Evolutionary conservation across 2,329 filamentous ascomycete genomes (phyloP).

Genomic region (Bipolaris victoriae): DNA sequence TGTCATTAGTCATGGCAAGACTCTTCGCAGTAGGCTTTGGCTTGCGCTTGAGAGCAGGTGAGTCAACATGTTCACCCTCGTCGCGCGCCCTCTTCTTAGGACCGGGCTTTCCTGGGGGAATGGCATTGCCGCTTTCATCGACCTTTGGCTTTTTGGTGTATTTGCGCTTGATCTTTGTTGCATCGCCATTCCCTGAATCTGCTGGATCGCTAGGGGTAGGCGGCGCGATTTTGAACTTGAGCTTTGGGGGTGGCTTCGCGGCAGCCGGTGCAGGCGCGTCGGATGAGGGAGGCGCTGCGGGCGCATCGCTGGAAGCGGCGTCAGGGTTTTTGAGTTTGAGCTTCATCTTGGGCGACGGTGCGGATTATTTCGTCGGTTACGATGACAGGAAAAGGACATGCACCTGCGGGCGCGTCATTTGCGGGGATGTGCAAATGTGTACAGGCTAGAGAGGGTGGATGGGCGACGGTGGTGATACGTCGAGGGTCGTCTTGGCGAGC

Average conservation of each 20-base stretch:
- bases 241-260: conserved; percentile 33
- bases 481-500: conserved; percentile 23
- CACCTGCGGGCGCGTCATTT: conserved; percentile 22
- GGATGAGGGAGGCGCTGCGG: conserved; percentile 21
- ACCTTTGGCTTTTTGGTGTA: conserved; percentile 51
- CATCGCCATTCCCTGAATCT: conserved; percentile 42
- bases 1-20: conserved; percentile 32
- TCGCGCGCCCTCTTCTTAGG: conserved; percentile 48
- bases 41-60: conserved; percentile 43
- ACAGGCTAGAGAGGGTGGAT: conserved; percentile 5
- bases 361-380: background rate
- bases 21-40: conserved; percentile 45
- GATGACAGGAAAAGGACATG: conserved; percentile 3
- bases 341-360: conserved; percentile 34
- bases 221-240: conserved; percentile 40
- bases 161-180: conserved; percentile 51
- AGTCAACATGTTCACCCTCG: conserved; percentile 38
- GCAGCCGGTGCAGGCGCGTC: conserved; percentile 21
- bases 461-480: conserved; percentile 11
- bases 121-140: conserved; percentile 37
- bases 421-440: conserved; percentile 7
- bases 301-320: conserved; percentile 29
- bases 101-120: conserved; percentile 34
- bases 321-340: conserved; percentile 40
- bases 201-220: conserved; percentile 31